Evolutionary conservation across 2,329 filamentous ascomycete genomes (phyloP), one percentile per base, ranked within the genome.

Genomic region (Ascomycota sp.): DNA sequence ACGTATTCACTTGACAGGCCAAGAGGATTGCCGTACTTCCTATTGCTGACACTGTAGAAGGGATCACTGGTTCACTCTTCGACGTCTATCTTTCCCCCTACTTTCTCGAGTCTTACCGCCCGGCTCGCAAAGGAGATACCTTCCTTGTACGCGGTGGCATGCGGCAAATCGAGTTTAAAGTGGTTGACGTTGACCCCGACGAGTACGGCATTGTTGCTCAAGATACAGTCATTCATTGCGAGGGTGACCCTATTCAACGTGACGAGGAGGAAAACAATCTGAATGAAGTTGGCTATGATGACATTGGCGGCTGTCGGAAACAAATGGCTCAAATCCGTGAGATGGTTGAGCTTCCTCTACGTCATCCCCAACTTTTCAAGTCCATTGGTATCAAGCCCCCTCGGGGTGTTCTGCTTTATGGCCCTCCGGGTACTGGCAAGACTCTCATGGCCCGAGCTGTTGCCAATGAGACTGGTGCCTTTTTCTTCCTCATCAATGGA

Each of bases 301-400:
- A 98, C 51, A 98, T 98, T 59, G 89, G 89, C 69, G 89, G 89
- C 43, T 95, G 89, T 70, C 73, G 89, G 50, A 98, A 98, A 65
- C 89, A 98, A 63, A 95, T 98, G 89, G 89, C 89, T 38, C 89
- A 98, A 65, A 93, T 98, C 46, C 81, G 89, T 52, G 89, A 98
- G 57, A 75, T 98, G 67, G 89, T 98, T 40, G 89, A 98, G 67
- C 66, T 98, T 43, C 89, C 89, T 36, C 70, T 98, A 37, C 76
- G 89, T 48, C 89, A 98, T 58, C 89, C 89, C 36, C 89, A 95
- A 57, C 77, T 98, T 30, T 98, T 98, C 78, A 98, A 95, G 69
- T 95, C 86, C 25, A 95, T 98, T 50, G 89, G 89, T 72, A 94
- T 98, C 64, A 98, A 98, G 71, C 89, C 89, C 32, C 89, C 89